Conservation (phyloP, 106 monocot genomes). For the Apostasia ramifera region DNA sequence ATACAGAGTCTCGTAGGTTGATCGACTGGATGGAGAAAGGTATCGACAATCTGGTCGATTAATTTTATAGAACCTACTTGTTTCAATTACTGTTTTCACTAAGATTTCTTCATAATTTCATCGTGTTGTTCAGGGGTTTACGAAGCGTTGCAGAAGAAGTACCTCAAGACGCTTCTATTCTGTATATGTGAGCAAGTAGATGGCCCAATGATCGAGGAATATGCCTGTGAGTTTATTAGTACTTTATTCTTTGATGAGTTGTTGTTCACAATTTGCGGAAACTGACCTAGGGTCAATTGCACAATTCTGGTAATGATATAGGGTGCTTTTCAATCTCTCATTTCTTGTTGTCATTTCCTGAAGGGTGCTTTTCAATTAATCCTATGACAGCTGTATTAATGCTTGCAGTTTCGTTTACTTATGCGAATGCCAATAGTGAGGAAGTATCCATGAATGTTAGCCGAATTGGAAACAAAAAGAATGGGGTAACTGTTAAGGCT, state of each 20-base stretch:
- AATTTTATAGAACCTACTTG: not conserved
- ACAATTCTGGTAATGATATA: too few relatives aligned
- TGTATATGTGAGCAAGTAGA: slow-evolving; percentile 83
- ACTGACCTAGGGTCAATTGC: too few relatives aligned
- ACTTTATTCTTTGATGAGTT: too few relatives aligned
- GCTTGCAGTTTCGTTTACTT: slow-evolving; percentile 81
- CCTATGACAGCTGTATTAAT: not conserved
- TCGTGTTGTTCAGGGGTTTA: slow-evolving; percentile 60
- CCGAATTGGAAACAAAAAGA: slow-evolving; percentile 74
- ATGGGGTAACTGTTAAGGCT: slow-evolving; percentile 52
- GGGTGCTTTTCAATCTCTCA: too few relatives aligned
- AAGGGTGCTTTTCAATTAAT: too few relatives aligned
- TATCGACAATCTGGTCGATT: slow-evolving; percentile 4
- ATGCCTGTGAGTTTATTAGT: slow-evolving; percentile 55
- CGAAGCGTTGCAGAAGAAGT: slow-evolving; percentile 97
- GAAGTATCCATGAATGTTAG: slow-evolving; percentile 88
- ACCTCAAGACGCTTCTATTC: slow-evolving; percentile 87
- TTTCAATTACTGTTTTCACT: not conserved
- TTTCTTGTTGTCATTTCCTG: too few relatives aligned
- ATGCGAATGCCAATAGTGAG: slow-evolving; percentile 39
- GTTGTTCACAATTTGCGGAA: too few relatives aligned
- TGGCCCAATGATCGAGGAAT: slow-evolving; percentile 97
- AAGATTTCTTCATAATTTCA: not conserved
- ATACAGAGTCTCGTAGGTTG: slow-evolving; percentile 77
- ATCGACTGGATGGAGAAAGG: slow-evolving; percentile 99